phyloP scores from a whole-genome alignment of 495 filamentous ascomycete genomes.

The Viridothelium virens region DNA sequence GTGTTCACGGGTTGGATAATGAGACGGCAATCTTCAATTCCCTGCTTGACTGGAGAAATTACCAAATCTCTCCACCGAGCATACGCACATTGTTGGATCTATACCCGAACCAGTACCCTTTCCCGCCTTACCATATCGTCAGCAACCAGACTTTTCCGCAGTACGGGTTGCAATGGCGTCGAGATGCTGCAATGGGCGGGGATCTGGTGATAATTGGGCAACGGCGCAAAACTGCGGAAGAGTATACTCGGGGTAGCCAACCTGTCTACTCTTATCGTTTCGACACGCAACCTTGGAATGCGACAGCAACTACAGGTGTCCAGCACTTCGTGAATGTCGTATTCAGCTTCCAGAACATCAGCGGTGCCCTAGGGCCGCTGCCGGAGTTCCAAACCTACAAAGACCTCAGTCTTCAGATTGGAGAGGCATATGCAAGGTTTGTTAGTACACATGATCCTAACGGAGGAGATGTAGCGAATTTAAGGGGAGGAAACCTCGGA shows the following conservation, averaged over 20 bases:
- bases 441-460: slow-evolving; percentile 22
- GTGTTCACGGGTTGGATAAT: slow-evolving; percentile 40
- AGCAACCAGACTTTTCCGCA: slow-evolving; percentile 22
- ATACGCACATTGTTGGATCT: slow-evolving; percentile 26
- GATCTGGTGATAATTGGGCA: slow-evolving; percentile 27
- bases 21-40: slow-evolving; percentile 42
- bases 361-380: slow-evolving; percentile 27
- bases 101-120: slow-evolving; percentile 23
- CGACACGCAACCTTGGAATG: slow-evolving; percentile 28
- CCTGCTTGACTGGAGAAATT: slow-evolving; percentile 41
- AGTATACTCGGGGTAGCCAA: slow-evolving; percentile 19
- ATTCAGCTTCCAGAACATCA: slow-evolving; percentile 28
- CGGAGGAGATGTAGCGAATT: slow-evolving; percentile 26
- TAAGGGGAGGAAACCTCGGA: slow-evolving; percentile 1
- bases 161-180: slow-evolving; percentile 26
- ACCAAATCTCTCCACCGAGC: slow-evolving; percentile 32
- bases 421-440: slow-evolving; percentile 27
- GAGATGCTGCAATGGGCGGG: slow-evolving; percentile 26
- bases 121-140: slow-evolving; percentile 21
- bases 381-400: slow-evolving; percentile 27
- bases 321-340: slow-evolving; percentile 28
- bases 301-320: slow-evolving; percentile 20
- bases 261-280: slow-evolving; percentile 28
- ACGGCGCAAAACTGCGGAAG: slow-evolving; percentile 27
- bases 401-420: slow-evolving; percentile 24